A percentile compares a stretch with the other conserved stretches of the same genome.
Evolutionary conservation across 1,284 basidiomycete genomes (phyloP).

Genomic region (Agroathelia rolfsii): DNA sequence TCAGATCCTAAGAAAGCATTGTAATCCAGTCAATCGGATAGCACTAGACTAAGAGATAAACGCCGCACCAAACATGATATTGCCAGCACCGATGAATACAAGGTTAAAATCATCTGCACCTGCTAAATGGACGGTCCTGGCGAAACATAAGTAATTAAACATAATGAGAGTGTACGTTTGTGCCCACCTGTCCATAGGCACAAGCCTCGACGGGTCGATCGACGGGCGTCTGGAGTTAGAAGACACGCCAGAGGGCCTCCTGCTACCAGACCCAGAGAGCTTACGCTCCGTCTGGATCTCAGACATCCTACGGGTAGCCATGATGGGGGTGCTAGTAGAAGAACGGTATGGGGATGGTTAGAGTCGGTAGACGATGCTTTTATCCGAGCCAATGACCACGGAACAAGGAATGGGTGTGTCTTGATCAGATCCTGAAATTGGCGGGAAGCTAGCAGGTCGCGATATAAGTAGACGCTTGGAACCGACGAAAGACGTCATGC

Average conservation of each 20-base stretch:
- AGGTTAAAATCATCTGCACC: slow-evolving; percentile 77
- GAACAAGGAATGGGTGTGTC: no score
- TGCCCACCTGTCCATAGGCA: slow-evolving; percentile 70
- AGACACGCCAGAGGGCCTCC: slow-evolving; percentile 31
- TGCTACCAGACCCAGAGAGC: slow-evolving; percentile 11
- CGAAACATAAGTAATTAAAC: not conserved
- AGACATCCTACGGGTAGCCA: slow-evolving; percentile 3
- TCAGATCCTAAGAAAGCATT: slow-evolving; percentile 49
- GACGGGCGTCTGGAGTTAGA: slow-evolving; percentile 49
- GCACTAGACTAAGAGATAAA: slow-evolving; percentile 4
- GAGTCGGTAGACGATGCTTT: no score
- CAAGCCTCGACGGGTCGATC: slow-evolving; percentile 64
- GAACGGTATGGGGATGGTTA: not conserved
- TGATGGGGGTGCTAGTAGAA: not conserved
- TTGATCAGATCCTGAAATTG: no score
- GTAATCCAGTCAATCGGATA: slow-evolving; percentile 5
- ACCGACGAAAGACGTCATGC: no score
- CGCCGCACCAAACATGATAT: slow-evolving; percentile 82
- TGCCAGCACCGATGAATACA: slow-evolving; percentile 86
- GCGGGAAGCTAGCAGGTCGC: no score
- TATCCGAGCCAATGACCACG: no score
- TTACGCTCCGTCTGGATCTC: no score
- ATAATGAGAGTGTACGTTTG: no score
- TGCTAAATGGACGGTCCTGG: slow-evolving; percentile 43
- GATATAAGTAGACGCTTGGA: no score